phyloP scores from a whole-genome alignment of 1,284 basidiomycete genomes.

The Rhizoctonia solani region DNA sequence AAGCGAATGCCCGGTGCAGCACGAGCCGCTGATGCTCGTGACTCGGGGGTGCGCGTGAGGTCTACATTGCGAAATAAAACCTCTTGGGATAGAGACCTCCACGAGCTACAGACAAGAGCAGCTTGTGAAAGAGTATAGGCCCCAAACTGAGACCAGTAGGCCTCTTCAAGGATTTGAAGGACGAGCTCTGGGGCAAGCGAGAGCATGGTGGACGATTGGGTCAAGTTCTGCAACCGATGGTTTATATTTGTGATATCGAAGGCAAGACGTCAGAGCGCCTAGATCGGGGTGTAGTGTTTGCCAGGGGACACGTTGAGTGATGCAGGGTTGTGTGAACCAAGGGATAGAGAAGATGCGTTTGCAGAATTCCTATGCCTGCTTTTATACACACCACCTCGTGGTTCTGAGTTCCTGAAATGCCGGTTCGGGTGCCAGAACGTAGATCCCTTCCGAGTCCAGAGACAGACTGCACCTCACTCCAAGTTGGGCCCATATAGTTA shows the following conservation, averaged over 20 bases:
- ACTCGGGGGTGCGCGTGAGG: slow-evolving; percentile 3
- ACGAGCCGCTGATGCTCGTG: not conserved
- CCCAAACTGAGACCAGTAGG: slow-evolving; percentile 1
- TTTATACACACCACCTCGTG: no score
- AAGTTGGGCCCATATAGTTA: not conserved
- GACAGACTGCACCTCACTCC: no score
- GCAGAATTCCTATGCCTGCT: not conserved
- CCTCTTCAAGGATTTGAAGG: slow-evolving; percentile 13
- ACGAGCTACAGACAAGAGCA: slow-evolving; percentile 11
- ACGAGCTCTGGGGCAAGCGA: slow-evolving; percentile 15
- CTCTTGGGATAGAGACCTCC: slow-evolving; percentile 4
- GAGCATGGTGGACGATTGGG: not conserved
- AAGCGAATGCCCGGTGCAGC: slow-evolving; percentile 1
- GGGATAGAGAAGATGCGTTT: not conserved
- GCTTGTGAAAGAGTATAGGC: slow-evolving; percentile 7
- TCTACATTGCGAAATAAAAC: slow-evolving; percentile 11
- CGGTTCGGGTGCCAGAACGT: not conserved
- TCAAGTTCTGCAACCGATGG: no score
- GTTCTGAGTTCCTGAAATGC: not conserved
- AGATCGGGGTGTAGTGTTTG: no score
- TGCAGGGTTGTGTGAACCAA: no score
- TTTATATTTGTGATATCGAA: no score
- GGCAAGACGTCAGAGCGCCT: no score
- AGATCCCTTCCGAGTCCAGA: not conserved
- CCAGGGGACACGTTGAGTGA: no score